Base-by-base conservation (phyloP, 208 protist genomes). In the Naegleria gruberi region DNA sequence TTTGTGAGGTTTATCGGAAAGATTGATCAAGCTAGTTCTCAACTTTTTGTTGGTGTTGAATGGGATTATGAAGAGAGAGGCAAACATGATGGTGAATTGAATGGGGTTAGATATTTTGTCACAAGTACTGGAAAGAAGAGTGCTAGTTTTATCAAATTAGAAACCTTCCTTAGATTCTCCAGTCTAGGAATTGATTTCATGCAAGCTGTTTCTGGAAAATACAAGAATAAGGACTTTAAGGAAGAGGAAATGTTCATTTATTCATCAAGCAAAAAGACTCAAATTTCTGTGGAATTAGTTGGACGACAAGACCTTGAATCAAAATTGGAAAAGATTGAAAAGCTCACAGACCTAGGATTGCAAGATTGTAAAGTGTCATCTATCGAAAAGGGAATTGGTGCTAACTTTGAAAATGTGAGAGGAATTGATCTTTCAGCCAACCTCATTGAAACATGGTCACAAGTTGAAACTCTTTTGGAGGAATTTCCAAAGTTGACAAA, bases 51-150 rank as follows among this genome's bases (percentile, higher is more conserved):
- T 10, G 81, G 81, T 26, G 81, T 84, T 44, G 81, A 84, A 45
- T 84, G 81, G 81, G 81, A 84, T 41, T 40, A 44, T 44, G 42
- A 84, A n/a, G 81, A n/a, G 19, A 84, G 81, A 45, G 81, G 81
- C 12, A 84, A 84, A 84, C 34, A 84, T 45, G 81, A 84, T 43
- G 81, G 81, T n/a, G 81, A 84, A 84, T 6, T 45, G 1, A 45
- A n/a, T 44, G 81, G 81, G 3, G n/a, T 40, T 17, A 84, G 81
- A 84, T 84, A 84, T 45, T 84, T 84, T 26, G 7, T 45, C 17
- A 84, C 81, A 1, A 44, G 15, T 5, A n/a, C 26, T 8, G 30
- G 30, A 37, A 6, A 15, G 30, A 84, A 45, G 15, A 45, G 41
- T 84, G 81, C 81, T 34, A 40, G 23, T 42, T 84, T 84, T 34